Base-by-base conservation (phyloP, 164 flowering plant species). In the Macadamia tetraphylla region DNA sequence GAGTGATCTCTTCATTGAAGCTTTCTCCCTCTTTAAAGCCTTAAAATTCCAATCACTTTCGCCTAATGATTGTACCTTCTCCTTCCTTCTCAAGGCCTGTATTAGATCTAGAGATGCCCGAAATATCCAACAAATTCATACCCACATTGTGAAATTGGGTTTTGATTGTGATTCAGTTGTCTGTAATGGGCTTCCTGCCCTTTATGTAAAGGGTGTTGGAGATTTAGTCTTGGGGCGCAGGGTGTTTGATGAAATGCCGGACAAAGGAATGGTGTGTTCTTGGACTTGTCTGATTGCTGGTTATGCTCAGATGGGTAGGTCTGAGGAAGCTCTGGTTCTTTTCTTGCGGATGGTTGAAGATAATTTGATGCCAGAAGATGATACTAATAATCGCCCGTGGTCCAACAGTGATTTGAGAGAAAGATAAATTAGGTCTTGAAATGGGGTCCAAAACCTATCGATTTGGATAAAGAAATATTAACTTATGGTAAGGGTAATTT, bases 251-350 rank as follows among this genome's bases (percentile, higher is more conserved):
- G 91, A 83, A 79, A 81, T 85, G 80, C 81, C 83, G 6, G 77
- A 82, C 0, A 83, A 62, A 62, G 67, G 72, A 66, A 40, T 73
- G 68, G 73, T 78, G 52, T 67, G 73, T 57, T 63, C 76, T 68
- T 87, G 92, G 95, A 81, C 87, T 60, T 71, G 80, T 62, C 72
- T 89, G 82, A 85, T 87, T 73, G 79, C 80, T 64, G 90, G 86
- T 48, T 86, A 76, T 32, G 88, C 89, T 43, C 71, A 75, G 46
- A 66, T 64, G 10, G 83, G 84, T 56, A 70, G 56, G 51, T 29
- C 74, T 18, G 80, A 82, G 65, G 83, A 79, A 48, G 92, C 75
- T 29, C 63, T 87, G 68, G 66, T 64, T 59, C 76, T 89, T 61
- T 87, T 86, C 68, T 29, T 77, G 15, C 35, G 5, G 63, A 85